These are phyloP conservation scores for Coemansia sp. DNA, from an alignment of 192 early-diverging fungal genomes.

Conservation along the genomic window DNA sequence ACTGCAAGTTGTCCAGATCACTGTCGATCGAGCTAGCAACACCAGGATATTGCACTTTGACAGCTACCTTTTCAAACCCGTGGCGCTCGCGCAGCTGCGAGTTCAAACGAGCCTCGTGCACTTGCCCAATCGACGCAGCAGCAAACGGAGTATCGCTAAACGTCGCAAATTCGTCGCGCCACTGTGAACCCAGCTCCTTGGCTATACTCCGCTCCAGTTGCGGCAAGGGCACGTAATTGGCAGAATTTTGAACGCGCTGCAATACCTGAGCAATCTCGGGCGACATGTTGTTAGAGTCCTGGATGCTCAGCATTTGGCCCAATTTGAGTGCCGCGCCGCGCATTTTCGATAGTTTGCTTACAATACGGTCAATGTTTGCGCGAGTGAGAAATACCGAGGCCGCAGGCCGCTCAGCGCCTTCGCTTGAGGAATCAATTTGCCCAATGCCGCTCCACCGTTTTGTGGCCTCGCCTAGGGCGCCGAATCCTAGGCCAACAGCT, in stretches of 20 bases:
- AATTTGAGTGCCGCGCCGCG: conserved; percentile 96
- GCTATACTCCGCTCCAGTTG: conserved; percentile 79
- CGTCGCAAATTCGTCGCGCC: conserved; percentile 65
- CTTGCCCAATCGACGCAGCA: conserved; percentile 88
- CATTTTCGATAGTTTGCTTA: conserved; percentile 85
- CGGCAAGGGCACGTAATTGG: conserved; percentile 92
- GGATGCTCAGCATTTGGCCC: conserved; percentile 97
- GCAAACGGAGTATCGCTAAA: conserved; percentile 89
- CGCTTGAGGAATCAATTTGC: conserved; percentile 20
- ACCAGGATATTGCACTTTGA: conserved; percentile 98
- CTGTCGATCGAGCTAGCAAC: conserved; percentile 84
- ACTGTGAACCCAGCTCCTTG: conserved; percentile 69
- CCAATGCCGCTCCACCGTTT: conserved; percentile 62
- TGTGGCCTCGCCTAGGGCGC: conserved; percentile 69
- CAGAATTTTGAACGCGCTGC: conserved; percentile 86
- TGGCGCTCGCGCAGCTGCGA: conserved; percentile 2
- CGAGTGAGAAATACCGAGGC: conserved; percentile 68
- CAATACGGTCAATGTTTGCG: conserved; percentile 84
- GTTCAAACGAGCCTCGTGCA: conserved; percentile 65
- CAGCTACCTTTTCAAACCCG: conserved; percentile 63
- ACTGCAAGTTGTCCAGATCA: conserved; percentile 82
- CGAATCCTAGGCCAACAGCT: conserved; percentile 70
- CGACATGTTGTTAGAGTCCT: conserved; percentile 76
- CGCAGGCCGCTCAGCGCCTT: conserved; percentile 18
- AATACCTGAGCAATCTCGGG: conserved; percentile 80